Base-by-base conservation (phyloP, 129 eudicot species). In the Lonicera japonica region DNA sequence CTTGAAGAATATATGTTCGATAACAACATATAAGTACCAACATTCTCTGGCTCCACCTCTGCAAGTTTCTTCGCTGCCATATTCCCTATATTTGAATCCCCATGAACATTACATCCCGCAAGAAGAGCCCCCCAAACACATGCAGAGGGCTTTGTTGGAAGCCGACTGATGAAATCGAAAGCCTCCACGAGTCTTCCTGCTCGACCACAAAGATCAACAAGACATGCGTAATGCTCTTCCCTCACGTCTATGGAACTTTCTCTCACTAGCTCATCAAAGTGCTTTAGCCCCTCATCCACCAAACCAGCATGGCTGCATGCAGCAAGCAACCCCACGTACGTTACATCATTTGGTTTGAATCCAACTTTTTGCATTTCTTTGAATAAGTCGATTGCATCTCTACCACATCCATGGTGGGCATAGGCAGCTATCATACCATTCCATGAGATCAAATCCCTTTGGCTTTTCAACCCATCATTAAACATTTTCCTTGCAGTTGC, bases 231-330 rank as follows among this genome's bases (percentile, higher is more conserved):
- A 57, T 77, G 82, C 14, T 71, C 73, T 21, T 66, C 73, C 16
- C 65, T 66, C 65, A 62, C 11, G n/a, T 45, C 19, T 48, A 70
- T 34, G 5, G 65, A 40, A 24, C 46, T 29, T 19, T 76, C 77
- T 25, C 20, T 54, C 21, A 46, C 36, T 16, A 76, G 68, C 21
- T 20, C 19, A 8, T 70, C 36, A 11, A 79, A 79, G 50, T 64
- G 55, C 40, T 56, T 29, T 8, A 63, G 64, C 11, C 85, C 85
- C 39, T 79, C 71, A 9, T 70, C 65, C 4, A 75, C 77, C 43
- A 75, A 40, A 13, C 80, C 80, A 0, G 68, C 60, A 62, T 75
- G 80, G 70, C 77, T 79, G 47, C 84, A 79, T 11, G 80, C 84
- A 61, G 70, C 58, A 39, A 79, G 75, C 60, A 79, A 22, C 8